phyloP scores from a whole-genome alignment of 257 asterid genomes.

The Forsythia viridissima region DNA sequence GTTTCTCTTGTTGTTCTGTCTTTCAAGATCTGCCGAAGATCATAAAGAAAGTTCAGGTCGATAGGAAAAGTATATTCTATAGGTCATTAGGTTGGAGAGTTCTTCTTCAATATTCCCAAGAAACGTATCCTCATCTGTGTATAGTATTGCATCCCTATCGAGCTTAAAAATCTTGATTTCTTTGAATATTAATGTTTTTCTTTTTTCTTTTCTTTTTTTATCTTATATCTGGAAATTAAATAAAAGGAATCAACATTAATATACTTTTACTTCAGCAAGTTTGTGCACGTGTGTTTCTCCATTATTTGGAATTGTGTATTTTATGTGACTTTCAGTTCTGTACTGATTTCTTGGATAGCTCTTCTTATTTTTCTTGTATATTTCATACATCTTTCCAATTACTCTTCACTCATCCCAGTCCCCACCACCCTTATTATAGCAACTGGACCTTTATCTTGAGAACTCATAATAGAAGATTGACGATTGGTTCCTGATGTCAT shows the following conservation, averaged over 20 bases:
- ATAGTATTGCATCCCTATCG: constrained; percentile 23
- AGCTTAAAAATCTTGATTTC: background rate
- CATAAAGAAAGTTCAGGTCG: constrained; percentile 53
- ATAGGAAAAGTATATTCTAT: constrained; percentile 58
- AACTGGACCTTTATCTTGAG: constrained; percentile 7
- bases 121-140: constrained; percentile 70
- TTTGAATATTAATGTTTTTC: background rate
- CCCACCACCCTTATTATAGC: constrained; percentile 7
- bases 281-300: background rate
- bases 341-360: background rate
- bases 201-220: background rate
- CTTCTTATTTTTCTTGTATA: constrained; percentile 1
- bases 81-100: constrained; percentile 32
- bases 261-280: constrained; percentile 1
- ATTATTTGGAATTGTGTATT: background rate
- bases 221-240: background rate
- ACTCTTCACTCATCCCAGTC: background rate
- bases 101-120: constrained; percentile 61
- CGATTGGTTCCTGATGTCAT: background rate
- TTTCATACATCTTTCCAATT: constrained; percentile 13
- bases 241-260: background rate
- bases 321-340: background rate
- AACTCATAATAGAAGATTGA: background rate
- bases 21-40: constrained; percentile 46
- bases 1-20: constrained; percentile 62